Evolutionary conservation across 2,329 filamentous ascomycete species (phyloP).

Genomic region (Arthrobotrys sphaeroides): DNA sequence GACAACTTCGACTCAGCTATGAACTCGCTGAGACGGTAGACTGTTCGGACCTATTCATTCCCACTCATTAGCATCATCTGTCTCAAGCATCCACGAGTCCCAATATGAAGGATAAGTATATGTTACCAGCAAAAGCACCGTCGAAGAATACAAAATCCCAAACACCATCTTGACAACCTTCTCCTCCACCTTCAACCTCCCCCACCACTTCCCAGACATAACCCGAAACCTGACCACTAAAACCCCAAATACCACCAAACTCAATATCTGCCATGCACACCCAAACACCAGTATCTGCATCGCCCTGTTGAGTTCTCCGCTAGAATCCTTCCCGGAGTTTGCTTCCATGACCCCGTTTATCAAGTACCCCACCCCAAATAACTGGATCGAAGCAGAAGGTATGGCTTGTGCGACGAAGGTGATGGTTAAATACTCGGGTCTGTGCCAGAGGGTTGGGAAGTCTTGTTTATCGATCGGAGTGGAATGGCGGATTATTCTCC

Average conservation of each 20-base stretch:
- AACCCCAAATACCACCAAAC: not conserved
- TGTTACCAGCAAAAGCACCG: constrained; percentile 22
- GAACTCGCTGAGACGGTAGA: constrained; percentile 32
- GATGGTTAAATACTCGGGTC: not conserved
- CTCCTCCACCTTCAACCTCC: not conserved
- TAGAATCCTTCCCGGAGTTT: not conserved
- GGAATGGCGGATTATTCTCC: constrained; percentile 5
- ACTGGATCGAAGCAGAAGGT: constrained; percentile 3
- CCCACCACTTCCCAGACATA: not conserved
- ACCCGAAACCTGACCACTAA: constrained; percentile 9
- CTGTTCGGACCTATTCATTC: constrained; percentile 13
- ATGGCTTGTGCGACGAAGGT: constrained; percentile 22
- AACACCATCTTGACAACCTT: constrained; percentile 1
- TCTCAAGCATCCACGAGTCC: not conserved
- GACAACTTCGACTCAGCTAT: not conserved
- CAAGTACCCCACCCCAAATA: constrained; percentile 11
- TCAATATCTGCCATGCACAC: constrained; percentile 16
- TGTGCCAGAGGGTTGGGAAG: constrained; percentile 12
- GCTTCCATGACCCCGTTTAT: not conserved
- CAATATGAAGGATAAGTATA: not conserved
- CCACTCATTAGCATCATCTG: too few species aligned
- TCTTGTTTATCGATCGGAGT: constrained; percentile 4
- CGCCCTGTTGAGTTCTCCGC: not conserved
- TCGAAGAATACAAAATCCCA: constrained; percentile 7
- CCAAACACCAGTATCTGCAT: constrained; percentile 27